Evolutionary conservation across 345 rosid species (phyloP).

Genomic region (Boechera retrofracta): DNA sequence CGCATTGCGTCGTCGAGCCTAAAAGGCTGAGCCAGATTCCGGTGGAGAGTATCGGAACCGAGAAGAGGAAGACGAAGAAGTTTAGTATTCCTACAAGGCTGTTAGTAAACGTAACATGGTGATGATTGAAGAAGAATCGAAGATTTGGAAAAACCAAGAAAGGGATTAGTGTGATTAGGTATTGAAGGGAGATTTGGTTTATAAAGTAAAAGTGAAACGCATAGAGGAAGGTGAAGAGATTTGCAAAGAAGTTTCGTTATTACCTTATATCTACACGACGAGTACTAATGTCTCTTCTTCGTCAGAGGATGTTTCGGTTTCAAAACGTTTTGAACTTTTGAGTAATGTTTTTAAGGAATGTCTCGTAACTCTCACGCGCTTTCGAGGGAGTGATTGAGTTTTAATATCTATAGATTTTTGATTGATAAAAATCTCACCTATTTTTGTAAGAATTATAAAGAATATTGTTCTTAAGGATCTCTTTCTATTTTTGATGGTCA

Average conservation of each 20-base stretch:
- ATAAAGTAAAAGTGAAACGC: constrained; percentile 34
- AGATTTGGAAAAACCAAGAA: background rate
- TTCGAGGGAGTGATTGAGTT: background rate
- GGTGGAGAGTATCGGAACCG: constrained; percentile 72
- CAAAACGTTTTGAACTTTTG: constrained; percentile 3
- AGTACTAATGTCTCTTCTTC: constrained; percentile 6
- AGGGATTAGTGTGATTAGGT: constrained; percentile 14
- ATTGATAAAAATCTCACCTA: background rate
- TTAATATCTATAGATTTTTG: background rate
- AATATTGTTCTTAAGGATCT: background rate
- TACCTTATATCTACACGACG: constrained; percentile 12
- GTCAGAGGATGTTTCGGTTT: constrained; percentile 9
- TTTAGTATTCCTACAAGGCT: constrained; percentile 81
- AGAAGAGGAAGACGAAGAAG: constrained; percentile 69
- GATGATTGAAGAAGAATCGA: background rate
- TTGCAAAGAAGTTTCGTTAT: constrained; percentile 9
- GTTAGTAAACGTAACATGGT: constrained; percentile 64
- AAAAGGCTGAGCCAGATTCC: constrained; percentile 76
- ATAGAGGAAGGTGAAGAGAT: constrained; percentile 16
- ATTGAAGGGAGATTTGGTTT: background rate
- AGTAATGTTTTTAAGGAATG: background rate
- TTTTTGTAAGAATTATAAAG: background rate
- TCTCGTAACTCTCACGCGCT: constrained; percentile 23
- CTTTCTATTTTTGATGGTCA: background rate
- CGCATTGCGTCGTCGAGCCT: constrained; percentile 72